phyloP scores from a whole-genome alignment of 345 rosid species.

The Populus deltoides region DNA sequence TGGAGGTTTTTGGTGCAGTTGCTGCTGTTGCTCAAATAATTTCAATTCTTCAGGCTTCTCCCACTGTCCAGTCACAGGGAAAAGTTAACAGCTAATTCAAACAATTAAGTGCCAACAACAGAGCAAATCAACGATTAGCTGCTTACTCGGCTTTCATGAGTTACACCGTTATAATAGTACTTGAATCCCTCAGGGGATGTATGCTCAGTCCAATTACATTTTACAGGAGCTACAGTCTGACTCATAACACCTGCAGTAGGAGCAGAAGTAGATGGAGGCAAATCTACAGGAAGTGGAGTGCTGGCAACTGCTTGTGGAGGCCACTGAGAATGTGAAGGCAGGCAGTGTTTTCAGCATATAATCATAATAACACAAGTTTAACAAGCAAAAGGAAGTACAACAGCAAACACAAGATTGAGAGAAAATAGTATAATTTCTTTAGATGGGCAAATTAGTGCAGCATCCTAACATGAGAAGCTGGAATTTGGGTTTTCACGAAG shows the following conservation, averaged over 20 bases:
- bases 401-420: not conserved
- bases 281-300: slow-evolving; percentile 43
- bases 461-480: too few relatives aligned
- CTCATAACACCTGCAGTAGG: slow-evolving; percentile 34
- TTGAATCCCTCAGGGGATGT: slow-evolving; percentile 95
- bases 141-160: slow-evolving; percentile 88
- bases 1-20: slow-evolving; percentile 42
- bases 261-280: slow-evolving; percentile 39
- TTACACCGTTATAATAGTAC: slow-evolving; percentile 78
- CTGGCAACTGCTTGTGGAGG: slow-evolving; percentile 40
- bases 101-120: slow-evolving; percentile 7
- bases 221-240: slow-evolving; percentile 43
- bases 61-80: slow-evolving; percentile 50
- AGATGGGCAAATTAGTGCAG: not conserved
- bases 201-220: slow-evolving; percentile 94
- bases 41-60: slow-evolving; percentile 90
- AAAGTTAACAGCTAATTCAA: slow-evolving; percentile 15
- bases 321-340: slow-evolving; percentile 51
- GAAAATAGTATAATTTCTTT: too few relatives aligned
- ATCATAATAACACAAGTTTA: not conserved
- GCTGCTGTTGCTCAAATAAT: slow-evolving; percentile 51
- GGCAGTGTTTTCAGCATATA: slow-evolving; percentile 7
- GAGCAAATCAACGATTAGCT: slow-evolving; percentile 9
- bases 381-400: not conserved
- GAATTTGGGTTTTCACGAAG: too few relatives aligned